Percentiles rank a stretch among this genome's conserved stretches.
phyloP scores from a whole-genome alignment of 768 basidiomycete genomes.

The Podaxis pistillaris region DNA sequence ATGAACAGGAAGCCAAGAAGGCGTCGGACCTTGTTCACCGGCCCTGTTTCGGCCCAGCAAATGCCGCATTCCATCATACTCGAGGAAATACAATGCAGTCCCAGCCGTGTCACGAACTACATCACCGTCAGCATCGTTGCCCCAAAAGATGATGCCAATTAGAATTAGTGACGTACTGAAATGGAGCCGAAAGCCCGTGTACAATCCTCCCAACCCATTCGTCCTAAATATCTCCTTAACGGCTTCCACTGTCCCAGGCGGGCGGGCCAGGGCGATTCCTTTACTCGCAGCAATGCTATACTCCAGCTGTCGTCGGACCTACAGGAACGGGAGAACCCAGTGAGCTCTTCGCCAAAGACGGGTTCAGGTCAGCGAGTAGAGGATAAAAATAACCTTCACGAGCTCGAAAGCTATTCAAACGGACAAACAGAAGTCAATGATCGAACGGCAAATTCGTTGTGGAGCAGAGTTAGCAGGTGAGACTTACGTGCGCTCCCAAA shows the following conservation, averaged over 20 bases:
- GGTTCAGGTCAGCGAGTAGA: background rate
- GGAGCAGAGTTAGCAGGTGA: background rate
- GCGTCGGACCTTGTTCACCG: slow-evolving; percentile 79
- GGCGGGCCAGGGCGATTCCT: slow-evolving; percentile 65
- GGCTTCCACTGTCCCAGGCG: slow-evolving; percentile 77
- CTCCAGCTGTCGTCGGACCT: slow-evolving; percentile 91
- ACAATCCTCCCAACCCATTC: slow-evolving; percentile 66
- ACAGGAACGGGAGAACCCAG: slow-evolving; percentile 10
- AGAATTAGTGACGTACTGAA: slow-evolving; percentile 49
- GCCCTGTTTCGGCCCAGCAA: slow-evolving; percentile 73
- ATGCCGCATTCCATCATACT: slow-evolving; percentile 91
- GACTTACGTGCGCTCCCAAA: slow-evolving; percentile 86
- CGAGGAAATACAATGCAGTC: slow-evolving; percentile 89
- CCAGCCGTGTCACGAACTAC: slow-evolving; percentile 86
- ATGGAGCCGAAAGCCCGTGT: slow-evolving; percentile 86
- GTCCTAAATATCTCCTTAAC: slow-evolving; percentile 74
- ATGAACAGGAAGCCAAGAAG: slow-evolving; percentile 85
- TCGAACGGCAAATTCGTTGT: background rate
- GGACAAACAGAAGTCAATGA: background rate
- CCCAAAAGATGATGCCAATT: slow-evolving; percentile 7
- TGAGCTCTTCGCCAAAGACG: slow-evolving; percentile 4
- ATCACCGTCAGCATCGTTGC: background rate
- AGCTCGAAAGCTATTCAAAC: slow-evolving; percentile 80
- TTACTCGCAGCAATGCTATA: slow-evolving; percentile 85
- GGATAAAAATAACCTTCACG: slow-evolving; percentile 65